Evolutionary conservation across 108 stramenopile genomes (phyloP).

Genomic region (Pseudonitzschia pungens): DNA sequence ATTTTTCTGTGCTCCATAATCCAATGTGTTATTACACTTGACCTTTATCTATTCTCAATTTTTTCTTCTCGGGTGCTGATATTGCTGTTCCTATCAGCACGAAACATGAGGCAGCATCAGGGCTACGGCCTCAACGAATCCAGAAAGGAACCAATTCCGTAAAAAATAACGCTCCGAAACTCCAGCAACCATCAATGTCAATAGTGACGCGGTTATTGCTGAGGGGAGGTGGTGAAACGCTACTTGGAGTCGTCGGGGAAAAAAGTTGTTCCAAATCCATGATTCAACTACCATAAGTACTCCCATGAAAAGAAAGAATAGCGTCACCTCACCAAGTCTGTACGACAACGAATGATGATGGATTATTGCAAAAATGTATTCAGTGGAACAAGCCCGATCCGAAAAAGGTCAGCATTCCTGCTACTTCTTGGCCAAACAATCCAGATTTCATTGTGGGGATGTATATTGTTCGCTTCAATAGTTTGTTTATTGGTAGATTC

Average conservation of each 20-base stretch:
- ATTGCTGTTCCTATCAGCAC: constrained; percentile 6
- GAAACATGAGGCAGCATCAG: constrained; percentile 25
- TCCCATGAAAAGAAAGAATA: constrained; percentile 41
- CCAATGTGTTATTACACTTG: too few species aligned
- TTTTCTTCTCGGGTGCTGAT: too few species aligned
- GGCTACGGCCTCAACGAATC: constrained; percentile 25
- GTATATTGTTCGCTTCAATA: constrained; percentile 40
- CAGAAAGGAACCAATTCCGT: constrained; percentile 33
- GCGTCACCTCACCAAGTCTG: constrained; percentile 25
- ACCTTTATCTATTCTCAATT: too few species aligned
- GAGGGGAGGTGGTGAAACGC: constrained; percentile 19
- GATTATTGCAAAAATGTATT: constrained; percentile 43
- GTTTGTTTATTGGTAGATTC: constrained; percentile 34
- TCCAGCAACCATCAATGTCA: constrained; percentile 19
- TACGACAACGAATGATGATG: constrained; percentile 20
- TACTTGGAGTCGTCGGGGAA: constrained; percentile 10
- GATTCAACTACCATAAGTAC: constrained; percentile 33
- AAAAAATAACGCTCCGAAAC: constrained; percentile 33
- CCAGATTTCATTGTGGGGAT: constrained; percentile 21
- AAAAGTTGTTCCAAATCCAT: constrained; percentile 11
- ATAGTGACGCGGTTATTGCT: constrained; percentile 1
- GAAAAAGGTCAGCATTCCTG: constrained; percentile 34
- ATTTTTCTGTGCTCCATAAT: too few species aligned
- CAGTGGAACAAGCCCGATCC: constrained; percentile 40
- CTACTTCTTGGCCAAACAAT: background rate